Base-by-base conservation (phyloP, 2,329 filamentous ascomycete species). In the Chrysosporium queenslandicum region DNA sequence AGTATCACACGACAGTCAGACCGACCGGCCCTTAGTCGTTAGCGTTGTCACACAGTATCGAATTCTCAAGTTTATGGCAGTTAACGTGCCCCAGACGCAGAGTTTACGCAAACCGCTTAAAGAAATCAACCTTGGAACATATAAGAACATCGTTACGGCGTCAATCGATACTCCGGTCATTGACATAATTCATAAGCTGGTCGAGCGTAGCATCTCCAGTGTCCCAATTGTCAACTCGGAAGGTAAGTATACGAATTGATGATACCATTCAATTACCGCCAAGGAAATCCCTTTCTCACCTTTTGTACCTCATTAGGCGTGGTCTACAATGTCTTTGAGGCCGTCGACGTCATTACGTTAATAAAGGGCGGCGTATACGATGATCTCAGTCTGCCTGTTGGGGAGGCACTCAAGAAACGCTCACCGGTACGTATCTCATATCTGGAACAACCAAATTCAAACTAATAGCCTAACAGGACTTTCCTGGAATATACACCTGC, bases 1-100 rank as follows among this genome's bases (percentile, higher is more conserved):
- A 5, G 85, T 98, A 54, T 92, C 96, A 61, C 79, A 87, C 58
- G 92, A 98, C 64, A 90, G 94, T 64, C 92, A 98, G 70, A 98
- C 92, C 1, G 83, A 86, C 53, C 81, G 89, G 57, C 83, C 92
- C 64, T 92, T 91, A 72, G 89, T 98, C 16, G 87, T 98, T 56
- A 96, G 89, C 62, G 92, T 98, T 56, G 86, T 98, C 54, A 98
- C 92, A 0, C 92, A 98, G 69, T 98, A 98, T 70, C 86, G 94
- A 54, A 97, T 98, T 61, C 80, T 98, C 58, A 98, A 98, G 68
- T 98, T 98, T 68, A 94, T 98, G 56, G 90, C 92, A 9, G 91
- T 98, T 69, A 98, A 98, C 69, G 82, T 87, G 37, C 82, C 84
- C 61, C 86, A 94, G 65, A 96, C 91, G 3, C 85, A 94, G 61